Evolutionary conservation across 306 rosid genomes (phyloP).

Genomic region (Mucuna pruriens): DNA sequence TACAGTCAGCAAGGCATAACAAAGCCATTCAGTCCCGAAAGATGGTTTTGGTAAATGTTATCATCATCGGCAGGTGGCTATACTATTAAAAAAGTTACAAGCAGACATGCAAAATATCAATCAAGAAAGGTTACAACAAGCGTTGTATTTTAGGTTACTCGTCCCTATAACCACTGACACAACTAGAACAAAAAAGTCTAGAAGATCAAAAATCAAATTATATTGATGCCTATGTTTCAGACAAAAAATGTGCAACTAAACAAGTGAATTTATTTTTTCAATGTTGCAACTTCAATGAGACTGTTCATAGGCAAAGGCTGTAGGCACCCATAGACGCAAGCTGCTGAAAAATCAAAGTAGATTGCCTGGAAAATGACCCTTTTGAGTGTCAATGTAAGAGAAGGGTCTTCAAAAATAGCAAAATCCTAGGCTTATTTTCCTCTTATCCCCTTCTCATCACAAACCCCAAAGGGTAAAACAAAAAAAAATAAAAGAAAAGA

Average conservation of each 20-base stretch:
- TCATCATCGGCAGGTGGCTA: constrained; percentile 42
- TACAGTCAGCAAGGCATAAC: constrained; percentile 45
- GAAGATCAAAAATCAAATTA: no score
- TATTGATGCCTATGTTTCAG: no score
- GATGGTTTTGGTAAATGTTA: constrained; percentile 49
- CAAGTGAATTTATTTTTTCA: no score
- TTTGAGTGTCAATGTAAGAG: constrained; percentile 46
- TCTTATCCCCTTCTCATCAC: constrained; percentile 68
- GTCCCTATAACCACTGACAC: no score
- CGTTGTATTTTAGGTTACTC: no score
- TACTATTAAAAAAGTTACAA: background rate
- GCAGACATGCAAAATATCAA: background rate
- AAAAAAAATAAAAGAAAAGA: no score
- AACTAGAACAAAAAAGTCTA: no score
- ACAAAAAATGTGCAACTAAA: no score
- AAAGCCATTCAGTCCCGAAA: constrained; percentile 68
- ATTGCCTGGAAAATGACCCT: constrained; percentile 63
- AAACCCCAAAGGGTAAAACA: background rate
- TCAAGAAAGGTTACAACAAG: no score
- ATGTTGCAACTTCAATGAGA: no score
- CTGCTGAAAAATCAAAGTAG: background rate
- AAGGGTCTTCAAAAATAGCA: constrained; percentile 62
- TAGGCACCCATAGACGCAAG: constrained; percentile 38
- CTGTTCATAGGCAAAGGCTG: background rate
- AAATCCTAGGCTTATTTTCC: constrained; percentile 51